These are phyloP conservation scores for Colletotrichum chrysophilum DNA, from an alignment of 2,329 filamentous ascomycete species.

Conservation along the genomic window DNA sequence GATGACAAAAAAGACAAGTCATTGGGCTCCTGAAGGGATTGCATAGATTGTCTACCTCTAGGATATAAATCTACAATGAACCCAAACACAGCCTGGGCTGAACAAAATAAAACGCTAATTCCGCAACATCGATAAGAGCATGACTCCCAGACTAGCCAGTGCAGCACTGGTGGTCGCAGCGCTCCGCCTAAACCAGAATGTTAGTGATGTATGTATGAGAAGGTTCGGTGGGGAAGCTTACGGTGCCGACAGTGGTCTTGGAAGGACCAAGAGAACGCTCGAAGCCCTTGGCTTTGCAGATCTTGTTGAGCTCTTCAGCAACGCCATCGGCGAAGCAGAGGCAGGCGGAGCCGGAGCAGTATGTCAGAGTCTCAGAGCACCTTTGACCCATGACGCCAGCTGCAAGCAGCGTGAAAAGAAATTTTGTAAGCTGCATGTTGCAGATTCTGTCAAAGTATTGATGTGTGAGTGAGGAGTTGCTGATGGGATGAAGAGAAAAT, in stretches of 20 bases:
- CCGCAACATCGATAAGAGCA: not conserved
- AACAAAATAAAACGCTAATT: not conserved
- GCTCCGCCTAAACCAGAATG: not conserved
- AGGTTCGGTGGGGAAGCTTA: not conserved
- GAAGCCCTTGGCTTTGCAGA: not conserved
- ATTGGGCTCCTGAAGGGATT: not conserved
- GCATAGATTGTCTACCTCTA: not conserved
- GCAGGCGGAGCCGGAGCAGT: not conserved
- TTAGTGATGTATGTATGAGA: not conserved
- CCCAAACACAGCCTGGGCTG: not conserved
- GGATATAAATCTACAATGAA: not conserved
- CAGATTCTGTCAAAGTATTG: not conserved
- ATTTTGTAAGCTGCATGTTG: not conserved
- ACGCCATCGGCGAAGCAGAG: not conserved
- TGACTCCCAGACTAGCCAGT: not conserved
- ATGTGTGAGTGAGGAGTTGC: not conserved
- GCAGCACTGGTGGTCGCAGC: constrained; percentile 6
- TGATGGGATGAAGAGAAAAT: not conserved
- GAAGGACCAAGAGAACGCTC: not conserved
- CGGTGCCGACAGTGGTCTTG: not conserved
- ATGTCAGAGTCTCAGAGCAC: not conserved
- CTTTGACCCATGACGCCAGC: not conserved
- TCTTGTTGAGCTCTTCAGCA: not conserved
- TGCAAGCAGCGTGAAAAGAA: not conserved
- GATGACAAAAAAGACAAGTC: not conserved